Evolutionary conservation across 306 rosid genomes (phyloP).

Genomic region (Clitoria ternatea): DNA sequence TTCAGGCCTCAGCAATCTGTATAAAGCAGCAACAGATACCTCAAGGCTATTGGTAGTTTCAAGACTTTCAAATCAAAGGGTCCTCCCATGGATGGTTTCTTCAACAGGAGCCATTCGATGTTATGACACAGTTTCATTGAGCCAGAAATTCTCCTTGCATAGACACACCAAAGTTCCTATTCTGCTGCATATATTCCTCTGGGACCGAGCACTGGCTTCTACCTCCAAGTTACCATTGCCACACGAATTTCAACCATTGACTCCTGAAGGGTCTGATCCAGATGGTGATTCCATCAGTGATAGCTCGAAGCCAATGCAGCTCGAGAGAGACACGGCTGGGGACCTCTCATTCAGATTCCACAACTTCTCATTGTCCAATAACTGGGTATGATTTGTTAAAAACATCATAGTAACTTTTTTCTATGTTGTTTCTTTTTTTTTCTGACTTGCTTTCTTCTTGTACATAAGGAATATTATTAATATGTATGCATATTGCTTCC

Average conservation of each 20-base stretch:
- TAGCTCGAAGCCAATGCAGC: constrained; percentile 31
- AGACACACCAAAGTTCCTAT: constrained; percentile 82
- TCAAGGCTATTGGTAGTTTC: constrained; percentile 69
- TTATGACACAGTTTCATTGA: constrained; percentile 79
- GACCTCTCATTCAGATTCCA: constrained; percentile 83
- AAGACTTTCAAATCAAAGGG: constrained; percentile 72
- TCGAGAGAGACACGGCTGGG: constrained; percentile 68
- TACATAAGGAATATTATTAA: constrained; percentile 1
- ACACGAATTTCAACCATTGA: constrained; percentile 45
- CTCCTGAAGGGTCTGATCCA: constrained; percentile 28
- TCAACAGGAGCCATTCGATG: constrained; percentile 88
- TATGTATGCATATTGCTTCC: not conserved
- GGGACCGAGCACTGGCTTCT: constrained; percentile 61
- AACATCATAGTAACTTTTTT: not conserved
- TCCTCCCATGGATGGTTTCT: constrained; percentile 92
- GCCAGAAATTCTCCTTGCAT: constrained; percentile 94
- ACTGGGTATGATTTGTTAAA: constrained; percentile 47
- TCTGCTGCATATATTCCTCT: constrained; percentile 63
- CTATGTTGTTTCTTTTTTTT: not conserved
- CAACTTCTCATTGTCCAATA: constrained; percentile 67
- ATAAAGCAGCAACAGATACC: constrained; percentile 46
- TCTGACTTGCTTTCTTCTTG: not conserved
- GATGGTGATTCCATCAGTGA: constrained; percentile 5
- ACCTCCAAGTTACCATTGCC: constrained; percentile 44
- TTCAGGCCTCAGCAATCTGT: constrained; percentile 64